These are phyloP conservation scores for Circinella minor DNA, from an alignment of 371 early-diverging fungal genomes.

Conservation along the genomic window DNA sequence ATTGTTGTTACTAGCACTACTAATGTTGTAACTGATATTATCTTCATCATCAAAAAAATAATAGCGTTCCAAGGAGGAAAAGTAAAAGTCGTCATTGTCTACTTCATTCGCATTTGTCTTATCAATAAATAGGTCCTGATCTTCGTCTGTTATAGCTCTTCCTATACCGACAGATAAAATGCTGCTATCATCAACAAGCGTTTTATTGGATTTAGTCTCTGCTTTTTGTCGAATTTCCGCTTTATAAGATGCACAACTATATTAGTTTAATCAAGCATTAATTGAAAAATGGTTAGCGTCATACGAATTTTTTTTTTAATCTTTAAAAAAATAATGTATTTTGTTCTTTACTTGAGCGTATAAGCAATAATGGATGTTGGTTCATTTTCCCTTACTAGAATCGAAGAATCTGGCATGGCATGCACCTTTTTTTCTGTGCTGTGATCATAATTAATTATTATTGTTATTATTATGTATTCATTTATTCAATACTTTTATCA, in stretches of 20 bases:
- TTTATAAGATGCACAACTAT: background rate
- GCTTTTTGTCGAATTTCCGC: background rate
- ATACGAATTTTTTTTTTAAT: no score
- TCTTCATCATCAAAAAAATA: background rate
- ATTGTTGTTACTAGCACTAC: no score
- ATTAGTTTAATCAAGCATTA: background rate
- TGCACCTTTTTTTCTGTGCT: constrained; percentile 49
- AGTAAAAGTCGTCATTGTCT: background rate
- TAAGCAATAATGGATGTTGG: constrained; percentile 91
- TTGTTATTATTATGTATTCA: no score
- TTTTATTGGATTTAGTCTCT: background rate
- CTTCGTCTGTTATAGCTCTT: background rate
- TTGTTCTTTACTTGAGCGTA: constrained; percentile 62
- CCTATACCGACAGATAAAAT: background rate
- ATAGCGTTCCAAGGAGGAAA: constrained; percentile 1
- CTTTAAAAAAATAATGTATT: no score
- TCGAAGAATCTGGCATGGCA: constrained; percentile 79
- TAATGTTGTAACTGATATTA: background rate
- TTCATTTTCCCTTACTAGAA: constrained; percentile 91
- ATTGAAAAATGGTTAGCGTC: no score
- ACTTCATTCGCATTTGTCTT: background rate
- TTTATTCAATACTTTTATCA: no score
- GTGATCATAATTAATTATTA: background rate
- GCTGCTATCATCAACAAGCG: background rate
- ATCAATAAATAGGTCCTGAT: background rate